Evolutionary conservation across 768 basidiomycete species (phyloP).

Genomic region (Boletus speciosus): DNA sequence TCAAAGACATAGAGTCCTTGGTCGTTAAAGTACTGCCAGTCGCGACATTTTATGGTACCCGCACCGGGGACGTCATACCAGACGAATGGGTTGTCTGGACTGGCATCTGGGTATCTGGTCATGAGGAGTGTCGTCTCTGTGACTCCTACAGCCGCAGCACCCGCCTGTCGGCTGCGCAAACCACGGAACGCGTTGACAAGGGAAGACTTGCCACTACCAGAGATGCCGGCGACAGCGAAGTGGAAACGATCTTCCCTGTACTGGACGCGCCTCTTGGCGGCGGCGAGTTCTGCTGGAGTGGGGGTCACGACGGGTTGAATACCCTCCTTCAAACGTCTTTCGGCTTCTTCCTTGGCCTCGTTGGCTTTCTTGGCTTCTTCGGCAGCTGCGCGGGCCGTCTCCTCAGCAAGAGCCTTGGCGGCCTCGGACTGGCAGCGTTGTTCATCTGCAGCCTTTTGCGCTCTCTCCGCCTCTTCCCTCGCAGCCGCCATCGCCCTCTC

Average conservation of each 20-base stretch:
- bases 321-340: conserved; percentile 19
- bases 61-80: conserved; percentile 26
- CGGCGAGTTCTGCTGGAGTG: conserved; percentile 6
- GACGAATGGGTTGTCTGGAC: conserved; percentile 13
- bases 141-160: conserved; percentile 18
- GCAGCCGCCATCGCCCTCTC: conserved; percentile 11
- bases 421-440: conserved; percentile 18
- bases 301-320: conserved; percentile 23
- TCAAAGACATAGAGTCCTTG: conserved; percentile 26
- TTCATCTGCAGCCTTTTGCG: conserved; percentile 15
- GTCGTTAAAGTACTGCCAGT: conserved; percentile 24
- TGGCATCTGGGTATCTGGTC: conserved; percentile 14
- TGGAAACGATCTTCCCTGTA: conserved; percentile 31
- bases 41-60: conserved; percentile 15
- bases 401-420: conserved; percentile 16
- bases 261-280: conserved; percentile 18
- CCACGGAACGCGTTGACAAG: conserved; percentile 37
- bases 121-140: conserved; percentile 17
- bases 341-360: conserved; percentile 16
- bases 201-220: conserved; percentile 38
- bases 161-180: conserved; percentile 15
- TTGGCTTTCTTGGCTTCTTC: conserved; percentile 15
- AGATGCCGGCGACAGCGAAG: conserved; percentile 33
- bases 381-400: conserved; percentile 7
- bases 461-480: conserved; percentile 11